phyloP scores from a whole-genome alignment of 441 rosid genomes.

The Gossypium schwendimanii region DNA sequence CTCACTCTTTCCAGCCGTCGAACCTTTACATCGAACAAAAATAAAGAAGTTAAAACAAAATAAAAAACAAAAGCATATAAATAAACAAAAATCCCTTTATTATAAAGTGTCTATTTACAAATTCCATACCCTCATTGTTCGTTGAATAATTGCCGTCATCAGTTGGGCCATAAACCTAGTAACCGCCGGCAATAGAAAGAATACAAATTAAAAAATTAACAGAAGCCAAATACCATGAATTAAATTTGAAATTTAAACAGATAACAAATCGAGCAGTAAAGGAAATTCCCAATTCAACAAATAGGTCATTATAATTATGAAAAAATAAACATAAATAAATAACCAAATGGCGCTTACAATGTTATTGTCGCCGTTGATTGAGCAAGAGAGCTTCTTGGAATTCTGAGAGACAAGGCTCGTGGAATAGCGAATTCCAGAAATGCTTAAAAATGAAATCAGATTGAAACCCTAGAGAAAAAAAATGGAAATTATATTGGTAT shows the following conservation, averaged over 20 bases:
- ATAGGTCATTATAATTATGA: background rate
- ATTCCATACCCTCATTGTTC: constrained; percentile 28
- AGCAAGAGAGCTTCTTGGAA: constrained; percentile 14
- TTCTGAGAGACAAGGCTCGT: background rate
- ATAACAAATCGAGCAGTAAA: background rate
- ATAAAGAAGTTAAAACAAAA: background rate
- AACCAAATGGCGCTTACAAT: constrained; percentile 15
- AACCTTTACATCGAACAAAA: constrained; percentile 27
- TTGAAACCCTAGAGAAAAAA: constrained; percentile 20
- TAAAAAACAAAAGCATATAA: background rate
- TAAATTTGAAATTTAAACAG: background rate
- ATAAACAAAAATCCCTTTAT: background rate
- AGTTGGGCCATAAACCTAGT: constrained; percentile 32
- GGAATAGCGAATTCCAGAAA: constrained; percentile 14
- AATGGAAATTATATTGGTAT: background rate
- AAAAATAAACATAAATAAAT: background rate
- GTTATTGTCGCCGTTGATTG: constrained; percentile 14
- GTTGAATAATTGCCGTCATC: constrained; percentile 26
- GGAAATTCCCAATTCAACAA: background rate
- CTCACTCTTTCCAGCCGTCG: constrained; percentile 25
- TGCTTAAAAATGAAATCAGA: constrained; percentile 3
- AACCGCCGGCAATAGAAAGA: background rate
- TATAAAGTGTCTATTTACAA: background rate
- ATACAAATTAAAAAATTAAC: background rate
- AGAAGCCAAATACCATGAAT: background rate